phyloP scores from a whole-genome alignment of 495 filamentous ascomycete genomes.

The Penicillium daleae region DNA sequence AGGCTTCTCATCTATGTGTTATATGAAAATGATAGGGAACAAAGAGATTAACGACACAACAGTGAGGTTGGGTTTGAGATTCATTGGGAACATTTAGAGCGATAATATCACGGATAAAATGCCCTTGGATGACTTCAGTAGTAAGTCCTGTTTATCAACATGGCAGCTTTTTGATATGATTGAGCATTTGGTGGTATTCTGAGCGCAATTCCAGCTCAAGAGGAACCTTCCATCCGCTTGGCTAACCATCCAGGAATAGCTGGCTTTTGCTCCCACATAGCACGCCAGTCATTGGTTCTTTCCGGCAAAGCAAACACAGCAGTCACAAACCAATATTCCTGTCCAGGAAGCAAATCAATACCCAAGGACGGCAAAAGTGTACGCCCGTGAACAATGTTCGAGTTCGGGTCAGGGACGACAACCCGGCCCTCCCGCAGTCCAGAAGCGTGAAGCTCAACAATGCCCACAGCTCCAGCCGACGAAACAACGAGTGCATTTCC shows the following conservation, averaged over 20 bases:
- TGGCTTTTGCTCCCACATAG: constrained; percentile 14
- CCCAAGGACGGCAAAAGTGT: constrained; percentile 69
- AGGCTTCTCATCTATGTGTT: background rate
- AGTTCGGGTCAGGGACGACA: constrained; percentile 77
- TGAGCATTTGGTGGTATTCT: background rate
- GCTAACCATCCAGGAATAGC: constrained; percentile 16
- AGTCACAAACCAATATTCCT: constrained; percentile 51
- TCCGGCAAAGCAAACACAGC: constrained; percentile 55
- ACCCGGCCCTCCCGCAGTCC: constrained; percentile 56
- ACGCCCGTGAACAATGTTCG: constrained; percentile 70
- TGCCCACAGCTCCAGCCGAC: constrained; percentile 68
- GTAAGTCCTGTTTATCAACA: too few relatives aligned
- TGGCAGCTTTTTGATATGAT: too few relatives aligned
- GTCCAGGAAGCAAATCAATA: constrained; percentile 37
- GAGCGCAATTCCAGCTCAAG: background rate
- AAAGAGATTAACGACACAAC: background rate
- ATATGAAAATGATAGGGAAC: background rate
- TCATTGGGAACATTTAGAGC: too few relatives aligned
- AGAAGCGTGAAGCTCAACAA: constrained; percentile 57
- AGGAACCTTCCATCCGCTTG: background rate
- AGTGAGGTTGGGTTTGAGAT: too few relatives aligned
- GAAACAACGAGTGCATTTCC: constrained; percentile 66
- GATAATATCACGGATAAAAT: too few relatives aligned
- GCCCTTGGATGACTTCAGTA: too few relatives aligned
- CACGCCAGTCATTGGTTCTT: constrained; percentile 3